A percentile compares a stretch with the other conserved stretches of the same genome.
Evolutionary conservation across 768 basidiomycete genomes (phyloP).

Genomic region (Vararia minispora): DNA sequence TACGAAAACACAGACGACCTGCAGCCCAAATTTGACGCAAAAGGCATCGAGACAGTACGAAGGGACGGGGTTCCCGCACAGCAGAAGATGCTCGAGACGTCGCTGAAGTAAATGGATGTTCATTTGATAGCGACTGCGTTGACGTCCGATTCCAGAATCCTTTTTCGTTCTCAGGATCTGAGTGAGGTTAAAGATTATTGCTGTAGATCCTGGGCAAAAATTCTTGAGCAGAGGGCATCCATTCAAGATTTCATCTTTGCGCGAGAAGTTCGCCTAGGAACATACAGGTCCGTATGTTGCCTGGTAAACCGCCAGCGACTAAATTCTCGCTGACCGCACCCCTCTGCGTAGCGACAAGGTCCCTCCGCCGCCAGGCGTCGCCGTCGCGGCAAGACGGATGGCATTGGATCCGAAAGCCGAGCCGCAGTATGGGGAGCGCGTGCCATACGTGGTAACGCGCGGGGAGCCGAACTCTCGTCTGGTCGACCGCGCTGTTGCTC

Average conservation of each 20-base stretch:
- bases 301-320: not conserved
- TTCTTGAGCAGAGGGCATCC: constrained; percentile 70
- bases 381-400: constrained; percentile 70
- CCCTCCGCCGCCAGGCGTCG: constrained; percentile 85
- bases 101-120: constrained; percentile 55
- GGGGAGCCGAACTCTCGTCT: constrained; percentile 54
- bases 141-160: constrained; percentile 40
- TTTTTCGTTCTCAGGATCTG: constrained; percentile 85
- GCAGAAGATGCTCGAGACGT: constrained; percentile 85
- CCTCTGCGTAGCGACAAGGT: constrained; percentile 52
- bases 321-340: not conserved
- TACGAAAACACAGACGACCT: constrained; percentile 75
- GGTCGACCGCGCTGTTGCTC: constrained; percentile 66
- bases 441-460: constrained; percentile 79
- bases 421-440: constrained; percentile 85
- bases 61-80: constrained; percentile 88
- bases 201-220: constrained; percentile 69
- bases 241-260: constrained; percentile 94
- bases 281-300: constrained; percentile 68
- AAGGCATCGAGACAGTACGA: constrained; percentile 95
- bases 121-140: not conserved
- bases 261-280: constrained; percentile 88
- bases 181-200: constrained; percentile 87
- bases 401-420: constrained; percentile 71
- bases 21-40: constrained; percentile 84